Conservation (phyloP, 805 yeast species). For the Yarrowia divulgata region DNA sequence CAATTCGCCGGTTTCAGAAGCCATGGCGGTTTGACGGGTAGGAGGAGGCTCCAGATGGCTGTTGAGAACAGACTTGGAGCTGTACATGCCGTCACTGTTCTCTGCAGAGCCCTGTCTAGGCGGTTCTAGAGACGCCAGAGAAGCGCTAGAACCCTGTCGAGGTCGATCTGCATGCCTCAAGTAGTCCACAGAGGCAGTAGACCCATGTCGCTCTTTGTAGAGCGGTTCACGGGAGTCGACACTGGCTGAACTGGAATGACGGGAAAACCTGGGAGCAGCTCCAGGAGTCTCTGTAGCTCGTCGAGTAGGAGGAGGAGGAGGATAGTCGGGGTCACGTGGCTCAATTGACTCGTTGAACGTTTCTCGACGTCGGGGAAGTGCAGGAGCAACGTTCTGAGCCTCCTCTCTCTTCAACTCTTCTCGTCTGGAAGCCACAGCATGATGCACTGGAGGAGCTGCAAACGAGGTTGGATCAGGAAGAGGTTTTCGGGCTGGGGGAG, state of each 20-base stretch:
- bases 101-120: background rate
- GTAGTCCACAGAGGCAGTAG: background rate
- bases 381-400: background rate
- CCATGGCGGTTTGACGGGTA: background rate
- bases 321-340: conserved; percentile 1
- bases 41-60: conserved; percentile 21
- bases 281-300: background rate
- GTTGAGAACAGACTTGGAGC: background rate
- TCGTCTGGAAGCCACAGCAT: conserved; percentile 19
- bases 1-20: conserved; percentile 7
- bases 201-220: background rate
- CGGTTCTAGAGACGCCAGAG: conserved; percentile 3
- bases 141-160: background rate
- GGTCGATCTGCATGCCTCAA: background rate
- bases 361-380: conserved; percentile 13
- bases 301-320: conserved; percentile 32
- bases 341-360: background rate
- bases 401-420: conserved; percentile 7
- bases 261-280: background rate
- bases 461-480: conserved; percentile 14
- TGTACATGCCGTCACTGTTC: background rate
- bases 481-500: background rate
- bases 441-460: conserved; percentile 32
- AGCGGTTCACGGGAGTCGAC: background rate
- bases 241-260: background rate